phyloP scores from a whole-genome alignment of 1,284 basidiomycete genomes.

The Pseudozyma hubeiensis region DNA sequence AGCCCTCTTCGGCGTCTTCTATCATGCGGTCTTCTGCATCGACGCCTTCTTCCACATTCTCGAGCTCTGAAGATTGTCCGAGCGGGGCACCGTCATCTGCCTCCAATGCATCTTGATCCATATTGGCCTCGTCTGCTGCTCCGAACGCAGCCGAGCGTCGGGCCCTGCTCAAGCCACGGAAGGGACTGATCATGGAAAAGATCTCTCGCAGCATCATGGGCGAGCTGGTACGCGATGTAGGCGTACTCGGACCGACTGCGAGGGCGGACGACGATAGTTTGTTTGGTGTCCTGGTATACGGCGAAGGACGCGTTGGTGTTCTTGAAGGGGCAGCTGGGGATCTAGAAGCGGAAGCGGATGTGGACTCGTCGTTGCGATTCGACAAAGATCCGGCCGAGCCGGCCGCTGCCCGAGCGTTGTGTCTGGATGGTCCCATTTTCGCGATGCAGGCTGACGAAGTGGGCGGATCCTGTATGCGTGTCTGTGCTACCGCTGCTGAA shows the following conservation, averaged over 20 bases:
- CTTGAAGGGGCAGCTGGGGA: conserved; percentile 15
- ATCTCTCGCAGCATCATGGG: conserved; percentile 50
- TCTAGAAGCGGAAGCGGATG: conserved; percentile 15
- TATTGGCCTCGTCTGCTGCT: conserved; percentile 18
- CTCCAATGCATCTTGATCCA: conserved; percentile 7
- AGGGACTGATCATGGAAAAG: conserved; percentile 51
- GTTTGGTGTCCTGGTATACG: conserved; percentile 40
- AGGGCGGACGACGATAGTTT: conserved; percentile 27
- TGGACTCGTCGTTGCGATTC: conserved; percentile 14
- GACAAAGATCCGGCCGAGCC: conserved; percentile 15
- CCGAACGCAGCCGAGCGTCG: conserved; percentile 49
- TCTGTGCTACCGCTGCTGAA: conserved; percentile 7
- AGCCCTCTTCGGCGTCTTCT: conserved; percentile 32
- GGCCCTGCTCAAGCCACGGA: conserved; percentile 34
- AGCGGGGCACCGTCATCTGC: not conserved
- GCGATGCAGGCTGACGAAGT: not conserved
- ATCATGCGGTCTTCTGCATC: conserved; percentile 38
- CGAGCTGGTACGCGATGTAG: conserved; percentile 38
- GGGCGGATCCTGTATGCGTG: not conserved
- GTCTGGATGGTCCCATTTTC: conserved; percentile 42
- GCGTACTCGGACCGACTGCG: conserved; percentile 29
- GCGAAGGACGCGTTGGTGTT: conserved; percentile 34
- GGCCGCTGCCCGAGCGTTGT: conserved; percentile 26
- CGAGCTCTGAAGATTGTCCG: not conserved
- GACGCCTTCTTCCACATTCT: conserved; percentile 11